Evolutionary conservation across 2,329 filamentous ascomycete species (phyloP), one percentile per base, ranked within the genome.

Genomic region (Nectriaceae sp.): DNA sequence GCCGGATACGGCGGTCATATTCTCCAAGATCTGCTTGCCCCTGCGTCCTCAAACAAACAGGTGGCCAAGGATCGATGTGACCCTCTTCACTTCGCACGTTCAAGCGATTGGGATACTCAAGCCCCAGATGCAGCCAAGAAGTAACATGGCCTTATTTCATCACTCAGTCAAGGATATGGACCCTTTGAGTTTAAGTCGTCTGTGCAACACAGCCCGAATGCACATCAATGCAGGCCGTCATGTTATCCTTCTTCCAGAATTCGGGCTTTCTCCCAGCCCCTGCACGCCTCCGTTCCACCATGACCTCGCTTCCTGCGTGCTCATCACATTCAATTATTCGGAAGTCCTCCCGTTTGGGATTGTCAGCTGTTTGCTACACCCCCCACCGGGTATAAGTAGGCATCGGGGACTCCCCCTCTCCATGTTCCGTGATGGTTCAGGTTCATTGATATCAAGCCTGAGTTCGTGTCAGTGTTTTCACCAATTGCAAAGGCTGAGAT

Each of bases 341-440:
- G 41, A n/a, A n/a, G 21, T 18, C 20, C 46, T 39, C 20, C 39
- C 36, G 36, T 39, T 46, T 24, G 16, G 31, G 18, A 21, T 11
- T n/a, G 8, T 31, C 4, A n/a, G 33, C 20, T 16, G 44, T 24
- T 38, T 42, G 26, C 20, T 33, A 37, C 4, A 5, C n/a, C n/a
- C 5, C 5, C 24, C 3, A 10, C 26, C 29, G 42, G 43, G 46
- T 55, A 59, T 57, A 59, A 59, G 50, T 48, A 55, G 40, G 38
- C 18, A 19, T 8, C 5, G 5, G 2, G 11, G 38, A 24, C 22
- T 40, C 35, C 26, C 31, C 11, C 18, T 11, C 16, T 44, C 11
- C 35, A 18, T 13, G 33, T 18, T 22, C 20, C 37, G 24, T 29
- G 13, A 29, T 6, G 24, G 6, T 13, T 29, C 24, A 6, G 24